Evolutionary conservation across 345 rosid genomes (phyloP).

Genomic region (Conringia planisiliqua): DNA sequence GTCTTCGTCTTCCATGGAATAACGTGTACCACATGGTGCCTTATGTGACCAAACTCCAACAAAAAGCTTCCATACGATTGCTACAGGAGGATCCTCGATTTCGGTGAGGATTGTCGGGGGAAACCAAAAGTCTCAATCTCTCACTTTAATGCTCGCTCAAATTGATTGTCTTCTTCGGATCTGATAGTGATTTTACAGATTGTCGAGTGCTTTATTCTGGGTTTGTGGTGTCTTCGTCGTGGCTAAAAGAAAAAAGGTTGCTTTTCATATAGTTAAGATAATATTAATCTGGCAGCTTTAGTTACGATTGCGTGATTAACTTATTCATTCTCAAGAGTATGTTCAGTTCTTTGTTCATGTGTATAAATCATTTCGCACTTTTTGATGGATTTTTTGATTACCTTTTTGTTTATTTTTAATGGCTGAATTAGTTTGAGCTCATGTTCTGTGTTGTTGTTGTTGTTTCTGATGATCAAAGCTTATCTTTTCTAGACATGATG

Average conservation of each 20-base stretch:
- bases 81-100: slow-evolving; percentile 24
- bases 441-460: background rate
- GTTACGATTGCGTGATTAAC: background rate
- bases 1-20: slow-evolving; percentile 22
- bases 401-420: background rate
- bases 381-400: too few relatives aligned
- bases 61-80: slow-evolving; percentile 19
- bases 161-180: slow-evolving; percentile 3
- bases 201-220: background rate
- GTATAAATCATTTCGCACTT: background rate
- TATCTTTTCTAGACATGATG: background rate
- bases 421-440: background rate
- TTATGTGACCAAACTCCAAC: slow-evolving; percentile 8
- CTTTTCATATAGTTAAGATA: background rate
- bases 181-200: slow-evolving; percentile 27
- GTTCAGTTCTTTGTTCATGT: background rate
- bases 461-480: slow-evolving; percentile 1
- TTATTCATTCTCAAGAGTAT: background rate
- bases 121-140: background rate
- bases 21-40: slow-evolving; percentile 24
- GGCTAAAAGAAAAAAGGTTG: background rate
- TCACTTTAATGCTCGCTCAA: background rate
- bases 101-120: slow-evolving; percentile 10
- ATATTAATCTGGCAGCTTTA: background rate
- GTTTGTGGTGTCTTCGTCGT: slow-evolving; percentile 1